A percentile compares a stretch with the other conserved stretches of the same genome.
phyloP scores from a whole-genome alignment of 2,329 filamentous ascomycete species.

The Venturia nashicola region DNA sequence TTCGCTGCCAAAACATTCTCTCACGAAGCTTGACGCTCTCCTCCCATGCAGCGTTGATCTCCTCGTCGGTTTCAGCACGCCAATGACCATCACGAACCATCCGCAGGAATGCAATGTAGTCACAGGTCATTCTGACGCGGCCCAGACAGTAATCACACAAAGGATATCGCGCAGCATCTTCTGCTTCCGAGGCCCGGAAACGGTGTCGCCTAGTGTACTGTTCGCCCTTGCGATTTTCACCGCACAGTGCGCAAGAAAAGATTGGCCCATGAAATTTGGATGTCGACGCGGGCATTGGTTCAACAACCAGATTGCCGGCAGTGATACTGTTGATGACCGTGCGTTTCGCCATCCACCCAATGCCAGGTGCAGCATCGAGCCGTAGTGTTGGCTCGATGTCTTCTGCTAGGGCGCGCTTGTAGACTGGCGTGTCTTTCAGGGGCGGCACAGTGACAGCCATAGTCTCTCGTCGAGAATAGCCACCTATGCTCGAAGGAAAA shows the following conservation, averaged over 20 bases:
- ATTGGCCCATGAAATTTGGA: slow-evolving; percentile 42
- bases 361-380: slow-evolving; percentile 75
- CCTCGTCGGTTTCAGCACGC: slow-evolving; percentile 69
- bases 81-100: slow-evolving; percentile 90
- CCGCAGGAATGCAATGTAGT: slow-evolving; percentile 63
- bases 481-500: neutral
- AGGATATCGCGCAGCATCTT: slow-evolving; percentile 75
- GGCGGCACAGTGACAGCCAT: slow-evolving; percentile 40
- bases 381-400: slow-evolving; percentile 91
- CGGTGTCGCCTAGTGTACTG: slow-evolving; percentile 68
- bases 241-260: slow-evolving; percentile 75
- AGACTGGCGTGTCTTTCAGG: slow-evolving; percentile 86
- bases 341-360: slow-evolving; percentile 86
- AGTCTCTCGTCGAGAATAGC: slow-evolving; percentile 1
- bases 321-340: slow-evolving; percentile 73
- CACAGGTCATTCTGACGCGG: slow-evolving; percentile 76
- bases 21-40: slow-evolving; percentile 82
- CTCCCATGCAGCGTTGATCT: slow-evolving; percentile 85
- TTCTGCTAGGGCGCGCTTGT: slow-evolving; percentile 76
- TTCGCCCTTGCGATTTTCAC: slow-evolving; percentile 62
- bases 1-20: slow-evolving; percentile 92
- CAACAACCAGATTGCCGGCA: slow-evolving; percentile 77
- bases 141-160: slow-evolving; percentile 80
- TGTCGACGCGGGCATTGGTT: slow-evolving; percentile 58
- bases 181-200: slow-evolving; percentile 78